These are phyloP conservation scores for Nakaseomyces nivariensis DNA, from an alignment of 1,139 yeast species.

Conservation along the genomic window DNA sequence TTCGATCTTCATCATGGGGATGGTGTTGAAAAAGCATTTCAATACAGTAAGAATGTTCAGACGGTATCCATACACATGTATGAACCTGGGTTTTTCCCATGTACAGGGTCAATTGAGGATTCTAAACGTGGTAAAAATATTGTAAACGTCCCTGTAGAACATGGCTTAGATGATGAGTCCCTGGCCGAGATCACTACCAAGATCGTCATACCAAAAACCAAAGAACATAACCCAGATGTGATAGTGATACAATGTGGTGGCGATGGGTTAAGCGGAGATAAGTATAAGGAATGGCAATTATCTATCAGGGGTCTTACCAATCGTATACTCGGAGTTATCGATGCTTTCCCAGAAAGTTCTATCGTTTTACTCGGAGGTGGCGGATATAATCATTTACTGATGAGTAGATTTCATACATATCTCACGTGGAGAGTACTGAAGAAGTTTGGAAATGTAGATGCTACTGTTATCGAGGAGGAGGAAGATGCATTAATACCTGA, in stretches of 20 bases:
- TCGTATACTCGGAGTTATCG: constrained; percentile 32
- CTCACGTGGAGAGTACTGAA: constrained; percentile 36
- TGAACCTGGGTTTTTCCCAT: constrained; percentile 66
- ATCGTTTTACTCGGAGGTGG: constrained; percentile 62
- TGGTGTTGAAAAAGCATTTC: constrained; percentile 64
- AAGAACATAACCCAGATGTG: constrained; percentile 38
- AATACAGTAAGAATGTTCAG: constrained; percentile 44
- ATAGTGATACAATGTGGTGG: constrained; percentile 62
- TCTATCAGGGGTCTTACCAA: constrained; percentile 42
- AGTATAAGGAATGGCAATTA: constrained; percentile 59
- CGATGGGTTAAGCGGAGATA: constrained; percentile 58
- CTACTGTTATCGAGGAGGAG: not conserved
- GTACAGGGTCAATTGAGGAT: constrained; percentile 44
- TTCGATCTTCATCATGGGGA: constrained; percentile 74
- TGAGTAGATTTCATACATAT: constrained; percentile 57
- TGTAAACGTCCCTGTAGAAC: constrained; percentile 47
- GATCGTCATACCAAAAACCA: constrained; percentile 38
- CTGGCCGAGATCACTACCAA: constrained; percentile 33
- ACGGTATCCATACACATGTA: constrained; percentile 57
- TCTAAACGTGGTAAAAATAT: constrained; percentile 33
- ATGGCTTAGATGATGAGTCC: constrained; percentile 44
- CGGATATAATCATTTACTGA: constrained; percentile 56
- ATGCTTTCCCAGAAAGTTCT: constrained; percentile 28
- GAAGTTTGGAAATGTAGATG: constrained; percentile 3
- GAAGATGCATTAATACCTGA: constrained; percentile 43